Base-by-base conservation (phyloP, 176 grass and related monocot genomes). In the Oryza brachyantha region DNA sequence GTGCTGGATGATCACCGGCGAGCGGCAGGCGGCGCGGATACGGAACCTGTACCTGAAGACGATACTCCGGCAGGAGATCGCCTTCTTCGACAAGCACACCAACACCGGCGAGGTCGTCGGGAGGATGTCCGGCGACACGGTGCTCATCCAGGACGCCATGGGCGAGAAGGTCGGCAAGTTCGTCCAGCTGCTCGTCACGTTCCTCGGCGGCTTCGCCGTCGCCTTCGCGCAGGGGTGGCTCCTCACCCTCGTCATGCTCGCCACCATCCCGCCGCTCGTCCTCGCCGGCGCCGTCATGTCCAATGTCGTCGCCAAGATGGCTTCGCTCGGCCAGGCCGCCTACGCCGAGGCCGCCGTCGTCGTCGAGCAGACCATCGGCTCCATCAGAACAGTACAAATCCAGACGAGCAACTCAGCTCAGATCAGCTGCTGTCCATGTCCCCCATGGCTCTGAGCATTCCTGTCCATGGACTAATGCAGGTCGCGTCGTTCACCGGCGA, bases 131-230 rank as follows among this genome's bases (percentile, higher is more conserved):
- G 88, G 92, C 13, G 92, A 94, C 74, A 94, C 92, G 2, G 85
- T 91, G n/a, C 83, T 94, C 13, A 91, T 94, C 88, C 92, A 94
- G 81, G 88, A 94, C 26, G 92, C 92, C 70, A 94, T 94, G 83
- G 92, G 92, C 0, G 88, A 94, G 70, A 91, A 94, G 83, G 92
- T 94, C 48, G 91, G 85, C 27, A 93, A 87, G 76, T 93, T 88
- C 74, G 6, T 90, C 50, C 91, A 93, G 74, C 83, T 91, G 1
- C 36, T 82, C 5, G 58, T 86, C 3, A 79, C 80, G 4, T 93
- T 93, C 76, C 14, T 70, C 0, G 91, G 91, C 10, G 91, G 91
- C 7, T 88, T 93, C 41, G 57, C 82, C 50, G 57, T 93, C 13
- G 91, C 91, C 16, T 81, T 93, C 64, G 82, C 67, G n/a, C 61